A percentile compares a stretch with the other conserved stretches of the same genome.
Conservation (phyloP, 192 early-diverging fungal genomes). For the Coemansia sp. region DNA sequence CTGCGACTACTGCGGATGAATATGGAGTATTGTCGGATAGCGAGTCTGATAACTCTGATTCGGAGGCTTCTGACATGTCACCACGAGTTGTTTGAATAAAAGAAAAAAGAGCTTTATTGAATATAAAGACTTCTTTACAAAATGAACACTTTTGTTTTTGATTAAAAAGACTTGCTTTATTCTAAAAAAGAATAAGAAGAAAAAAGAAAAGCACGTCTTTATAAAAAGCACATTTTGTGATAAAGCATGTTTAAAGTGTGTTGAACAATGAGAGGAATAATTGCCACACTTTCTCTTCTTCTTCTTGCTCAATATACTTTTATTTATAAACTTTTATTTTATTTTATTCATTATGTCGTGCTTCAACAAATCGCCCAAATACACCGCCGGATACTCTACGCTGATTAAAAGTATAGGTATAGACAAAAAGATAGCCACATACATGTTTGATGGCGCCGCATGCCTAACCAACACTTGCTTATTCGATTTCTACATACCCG, state of each 20-base stretch:
- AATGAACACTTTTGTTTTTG: not conserved
- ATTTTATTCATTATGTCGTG: not conserved
- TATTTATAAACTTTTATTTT: not conserved
- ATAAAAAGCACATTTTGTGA: not conserved
- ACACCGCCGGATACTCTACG: not conserved
- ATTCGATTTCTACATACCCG: conserved; percentile 13
- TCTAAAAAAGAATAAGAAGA: not conserved
- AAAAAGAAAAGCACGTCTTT: not conserved
- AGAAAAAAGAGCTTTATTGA: not conserved
- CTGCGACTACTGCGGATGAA: not conserved
- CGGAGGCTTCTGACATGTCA: not conserved
- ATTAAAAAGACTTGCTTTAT: not conserved
- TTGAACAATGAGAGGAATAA: too few relatives aligned
- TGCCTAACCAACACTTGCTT: conserved; percentile 15
- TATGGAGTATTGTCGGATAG: conserved; percentile 21
- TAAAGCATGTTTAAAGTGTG: too few relatives aligned
- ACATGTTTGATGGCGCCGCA: conserved; percentile 18
- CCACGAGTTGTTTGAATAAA: not conserved
- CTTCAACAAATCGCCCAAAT: not conserved
- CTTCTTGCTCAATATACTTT: not conserved
- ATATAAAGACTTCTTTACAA: too few relatives aligned
- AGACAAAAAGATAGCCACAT: not conserved
- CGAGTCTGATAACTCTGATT: conserved; percentile 27
- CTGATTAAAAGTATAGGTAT: not conserved
- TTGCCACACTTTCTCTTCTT: not conserved